phyloP scores from a whole-genome alignment of 305 asterid species.

The Fraxinus baroniana region DNA sequence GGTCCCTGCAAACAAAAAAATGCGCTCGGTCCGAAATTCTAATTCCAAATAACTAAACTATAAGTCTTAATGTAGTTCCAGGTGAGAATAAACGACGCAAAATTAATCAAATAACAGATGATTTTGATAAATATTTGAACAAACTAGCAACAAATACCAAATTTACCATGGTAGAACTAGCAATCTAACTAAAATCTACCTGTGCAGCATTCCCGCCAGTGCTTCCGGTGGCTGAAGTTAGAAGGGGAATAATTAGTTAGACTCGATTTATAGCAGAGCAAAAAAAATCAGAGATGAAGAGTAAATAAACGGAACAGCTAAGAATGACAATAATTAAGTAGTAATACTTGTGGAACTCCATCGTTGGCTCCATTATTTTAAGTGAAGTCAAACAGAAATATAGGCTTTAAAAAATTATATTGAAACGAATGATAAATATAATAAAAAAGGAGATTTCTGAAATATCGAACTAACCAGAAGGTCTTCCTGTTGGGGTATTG shows the following conservation, averaged over 20 bases:
- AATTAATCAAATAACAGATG: neutral
- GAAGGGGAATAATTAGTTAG: slow-evolving; percentile 21
- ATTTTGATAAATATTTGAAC: slow-evolving; percentile 3
- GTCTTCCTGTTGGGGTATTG: slow-evolving; percentile 42
- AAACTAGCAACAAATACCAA: slow-evolving; percentile 1
- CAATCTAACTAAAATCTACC: slow-evolving; percentile 32
- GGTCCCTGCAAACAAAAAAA: slow-evolving; percentile 50
- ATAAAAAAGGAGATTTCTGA: neutral
- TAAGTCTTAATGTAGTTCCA: neutral
- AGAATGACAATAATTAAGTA: neutral
- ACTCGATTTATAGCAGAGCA: neutral
- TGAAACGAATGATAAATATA: neutral
- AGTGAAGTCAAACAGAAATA: neutral
- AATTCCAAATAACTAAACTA: neutral
- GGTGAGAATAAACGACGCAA: neutral
- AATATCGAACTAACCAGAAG: slow-evolving; percentile 56
- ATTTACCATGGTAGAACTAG: neutral
- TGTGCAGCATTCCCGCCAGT: slow-evolving; percentile 40
- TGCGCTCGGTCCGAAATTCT: neutral
- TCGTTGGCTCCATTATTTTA: neutral
- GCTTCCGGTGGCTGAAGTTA: slow-evolving; percentile 48
- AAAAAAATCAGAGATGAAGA: neutral
- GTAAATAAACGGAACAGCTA: neutral
- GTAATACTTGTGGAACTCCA: neutral
- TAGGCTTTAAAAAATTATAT: neutral